Evolutionary conservation across 1,284 basidiomycete species (phyloP), one percentile per base, ranked within the genome.

Genomic region (Mycosarcoma maydis): DNA sequence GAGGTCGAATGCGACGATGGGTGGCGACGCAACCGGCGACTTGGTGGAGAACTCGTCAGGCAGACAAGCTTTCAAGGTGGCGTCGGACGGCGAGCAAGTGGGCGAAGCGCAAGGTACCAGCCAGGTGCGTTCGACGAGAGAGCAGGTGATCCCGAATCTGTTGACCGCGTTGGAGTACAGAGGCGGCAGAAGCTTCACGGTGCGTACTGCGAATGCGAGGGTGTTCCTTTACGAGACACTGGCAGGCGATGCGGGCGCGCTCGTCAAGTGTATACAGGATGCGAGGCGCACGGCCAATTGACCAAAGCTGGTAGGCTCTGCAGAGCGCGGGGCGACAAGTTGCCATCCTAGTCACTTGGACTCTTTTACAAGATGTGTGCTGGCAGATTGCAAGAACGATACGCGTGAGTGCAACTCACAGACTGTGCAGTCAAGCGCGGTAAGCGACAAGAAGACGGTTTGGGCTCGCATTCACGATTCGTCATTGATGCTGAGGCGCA

Each of bases 191-290:
- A 26, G 41, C 3, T 76, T 77, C 26, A 56, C 61, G 5, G 46
- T 77, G 7, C 45, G 64, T 5, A 70, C 64, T n/a, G 58, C 54
- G 13, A 72, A 74, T 20, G 59, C 52, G 6, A 32, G 57, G 16
- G 54, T 44, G 13, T 76, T 70, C 17, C 20, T 69, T 11, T 80
- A 76, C 39, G 77, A 80, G 23, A 75, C 77, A 27, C 56, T 75
- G 0, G 34, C 66, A 4, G 75, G 78, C 2, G 78, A 80, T 49
- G 69, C 75, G 3, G 34, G 51, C 7, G 68, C 54, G 37, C 59
- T 77, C 64, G 61, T 77, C 8, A 42, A 57, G 16, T 55, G 53
- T 40, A 80, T 80, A 32, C 68, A 47, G 34, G 72, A 73, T 29
- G 60, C 57, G 3, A 48, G 60, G 20, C 37, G 42, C 33, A 13